Percentiles rank a stretch among this genome's conserved stretches.
These are phyloP conservation scores for Puccinia coronata DNA, from an alignment of 1,284 basidiomycete genomes.

Conservation along the genomic window DNA sequence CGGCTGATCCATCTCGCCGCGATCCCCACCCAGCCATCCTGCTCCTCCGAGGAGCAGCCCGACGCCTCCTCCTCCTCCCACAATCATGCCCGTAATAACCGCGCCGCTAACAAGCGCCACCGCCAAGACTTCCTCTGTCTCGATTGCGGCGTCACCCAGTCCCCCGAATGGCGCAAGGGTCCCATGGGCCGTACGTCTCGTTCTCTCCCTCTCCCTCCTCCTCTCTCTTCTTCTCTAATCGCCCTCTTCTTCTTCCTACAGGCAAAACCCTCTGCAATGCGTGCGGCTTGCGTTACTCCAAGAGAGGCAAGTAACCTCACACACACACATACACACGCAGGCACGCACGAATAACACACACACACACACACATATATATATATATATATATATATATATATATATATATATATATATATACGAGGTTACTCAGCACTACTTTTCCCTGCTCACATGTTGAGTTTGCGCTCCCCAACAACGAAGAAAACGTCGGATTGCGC, in stretches of 20 bases:
- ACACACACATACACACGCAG: neutral
- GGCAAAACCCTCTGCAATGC: conserved; percentile 52
- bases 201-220: conserved; percentile 50
- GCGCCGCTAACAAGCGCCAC: neutral
- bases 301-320: conserved; percentile 54
- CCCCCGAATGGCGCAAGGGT: conserved; percentile 58
- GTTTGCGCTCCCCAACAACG: too few relatives aligned
- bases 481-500: too few relatives aligned
- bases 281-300: conserved; percentile 57
- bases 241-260: neutral
- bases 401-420: too few relatives aligned
- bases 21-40: neutral
- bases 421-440: too few relatives aligned
- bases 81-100: too few relatives aligned
- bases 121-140: conserved; percentile 56
- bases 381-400: too few relatives aligned
- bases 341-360: too few relatives aligned
- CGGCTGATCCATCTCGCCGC: neutral
- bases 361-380: too few relatives aligned
- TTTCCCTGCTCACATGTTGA: too few relatives aligned
- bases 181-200: conserved; percentile 56
- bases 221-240: neutral
- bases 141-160: conserved; percentile 57
- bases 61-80: conserved; percentile 52
- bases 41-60: too few relatives aligned